phyloP scores from a whole-genome alignment of 2,329 filamentous ascomycete genomes.

The Trichoderma sp. region DNA sequence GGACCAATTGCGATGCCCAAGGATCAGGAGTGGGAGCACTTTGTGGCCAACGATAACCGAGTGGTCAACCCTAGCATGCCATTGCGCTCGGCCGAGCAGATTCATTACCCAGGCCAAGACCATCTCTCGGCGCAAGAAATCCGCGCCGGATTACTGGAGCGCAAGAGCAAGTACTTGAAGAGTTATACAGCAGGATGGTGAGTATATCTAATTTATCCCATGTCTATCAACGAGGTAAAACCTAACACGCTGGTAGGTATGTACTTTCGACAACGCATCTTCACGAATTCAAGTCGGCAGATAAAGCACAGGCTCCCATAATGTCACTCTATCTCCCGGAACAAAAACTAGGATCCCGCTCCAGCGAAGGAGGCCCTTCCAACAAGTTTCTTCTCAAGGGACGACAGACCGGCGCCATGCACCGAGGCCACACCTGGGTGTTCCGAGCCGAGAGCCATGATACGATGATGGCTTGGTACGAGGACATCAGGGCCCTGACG shows the following conservation, averaged over 20 bases:
- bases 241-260: slow-evolving; percentile 58
- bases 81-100: slow-evolving; percentile 73
- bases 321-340: slow-evolving; percentile 96
- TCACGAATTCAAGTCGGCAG: slow-evolving; percentile 98
- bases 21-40: slow-evolving; percentile 84
- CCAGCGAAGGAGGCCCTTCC: slow-evolving; percentile 74
- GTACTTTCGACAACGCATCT: slow-evolving; percentile 94
- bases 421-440: slow-evolving; percentile 74
- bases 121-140: slow-evolving; percentile 81
- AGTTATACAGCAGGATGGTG: slow-evolving; percentile 95
- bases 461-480: slow-evolving; percentile 96
- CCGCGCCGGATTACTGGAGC: slow-evolving; percentile 84
- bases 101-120: slow-evolving; percentile 87
- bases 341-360: slow-evolving; percentile 92
- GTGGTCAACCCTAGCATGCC: slow-evolving; percentile 84
- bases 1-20: slow-evolving; percentile 92
- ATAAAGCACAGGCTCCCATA: slow-evolving; percentile 84
- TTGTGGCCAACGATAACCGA: slow-evolving; percentile 76
- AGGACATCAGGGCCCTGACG: slow-evolving; percentile 85
- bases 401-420: slow-evolving; percentile 87
- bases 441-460: slow-evolving; percentile 74
- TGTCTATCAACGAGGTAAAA: not conserved
- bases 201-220: slow-evolving; percentile 31
- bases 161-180: slow-evolving; percentile 98
- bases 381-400: slow-evolving; percentile 99